phyloP scores from a whole-genome alignment of 805 yeast genomes.

The Zygotorulaspora chibaensis region DNA sequence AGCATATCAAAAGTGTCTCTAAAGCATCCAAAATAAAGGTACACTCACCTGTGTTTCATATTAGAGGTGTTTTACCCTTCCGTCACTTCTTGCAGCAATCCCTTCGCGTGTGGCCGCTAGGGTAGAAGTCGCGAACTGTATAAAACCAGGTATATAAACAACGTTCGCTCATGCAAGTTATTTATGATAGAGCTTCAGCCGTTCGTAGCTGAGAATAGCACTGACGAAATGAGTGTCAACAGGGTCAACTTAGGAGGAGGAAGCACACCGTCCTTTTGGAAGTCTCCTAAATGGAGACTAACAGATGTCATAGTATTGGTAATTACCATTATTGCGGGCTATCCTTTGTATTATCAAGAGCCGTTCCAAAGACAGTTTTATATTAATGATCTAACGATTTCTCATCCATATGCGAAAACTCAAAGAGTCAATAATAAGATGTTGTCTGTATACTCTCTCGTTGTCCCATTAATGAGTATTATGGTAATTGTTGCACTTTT shows the following conservation, averaged over 20 bases:
- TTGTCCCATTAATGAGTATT: slow-evolving; percentile 47
- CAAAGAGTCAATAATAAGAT: slow-evolving; percentile 63
- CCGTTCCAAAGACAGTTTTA: slow-evolving; percentile 81
- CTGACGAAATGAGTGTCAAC: slow-evolving; percentile 21
- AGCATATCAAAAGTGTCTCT: too few relatives aligned
- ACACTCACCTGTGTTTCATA: neutral
- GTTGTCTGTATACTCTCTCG: slow-evolving; percentile 50
- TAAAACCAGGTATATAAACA: neutral
- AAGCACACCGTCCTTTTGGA: slow-evolving; percentile 7
- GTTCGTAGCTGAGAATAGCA: too few relatives aligned
- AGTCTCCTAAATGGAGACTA: slow-evolving; percentile 37
- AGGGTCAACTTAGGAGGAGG: slow-evolving; percentile 25
- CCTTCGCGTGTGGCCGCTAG: neutral
- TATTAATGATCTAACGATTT: slow-evolving; percentile 68
- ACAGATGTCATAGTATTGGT: slow-evolving; percentile 37
- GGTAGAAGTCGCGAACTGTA: neutral
- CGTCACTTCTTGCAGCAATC: neutral
- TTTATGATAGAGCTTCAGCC: too few relatives aligned
- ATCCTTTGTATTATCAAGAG: slow-evolving; percentile 34
- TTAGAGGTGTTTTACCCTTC: neutral
- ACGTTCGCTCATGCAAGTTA: too few relatives aligned
- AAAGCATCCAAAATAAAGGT: too few relatives aligned
- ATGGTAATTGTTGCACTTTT: slow-evolving; percentile 30
- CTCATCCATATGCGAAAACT: slow-evolving; percentile 72
- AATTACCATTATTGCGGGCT: slow-evolving; percentile 30